Percentiles rank a stretch among this genome's conserved stretches.
These are phyloP conservation scores for Calycina herbarum DNA, from an alignment of 2,329 filamentous ascomycete genomes.

Conservation along the genomic window DNA sequence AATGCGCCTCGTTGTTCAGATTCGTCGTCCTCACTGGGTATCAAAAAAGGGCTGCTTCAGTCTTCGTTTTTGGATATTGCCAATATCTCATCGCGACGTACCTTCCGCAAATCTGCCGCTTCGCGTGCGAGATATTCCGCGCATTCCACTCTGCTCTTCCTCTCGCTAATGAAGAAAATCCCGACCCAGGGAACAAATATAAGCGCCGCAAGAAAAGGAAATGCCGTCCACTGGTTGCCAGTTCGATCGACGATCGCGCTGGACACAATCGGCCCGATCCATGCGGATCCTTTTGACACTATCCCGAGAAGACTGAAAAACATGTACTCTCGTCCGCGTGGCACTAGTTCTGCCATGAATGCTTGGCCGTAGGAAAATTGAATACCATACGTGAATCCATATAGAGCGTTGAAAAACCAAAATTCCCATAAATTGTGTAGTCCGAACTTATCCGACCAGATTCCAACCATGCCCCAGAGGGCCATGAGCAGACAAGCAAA, in stretches of 20 bases:
- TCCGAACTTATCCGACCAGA: slow-evolving; percentile 35
- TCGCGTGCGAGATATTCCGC: slow-evolving; percentile 34
- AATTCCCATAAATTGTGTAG: slow-evolving; percentile 38
- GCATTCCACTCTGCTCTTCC: slow-evolving; percentile 35
- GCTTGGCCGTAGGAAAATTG: slow-evolving; percentile 37
- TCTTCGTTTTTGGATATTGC: background rate
- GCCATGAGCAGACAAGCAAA: slow-evolving; percentile 30
- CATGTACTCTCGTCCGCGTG: slow-evolving; percentile 35
- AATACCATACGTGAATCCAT: slow-evolving; percentile 32
- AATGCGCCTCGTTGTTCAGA: background rate
- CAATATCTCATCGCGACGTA: slow-evolving; percentile 2
- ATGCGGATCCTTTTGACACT: slow-evolving; percentile 36
- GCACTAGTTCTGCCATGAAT: slow-evolving; percentile 37
- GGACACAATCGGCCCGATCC: slow-evolving; percentile 37
- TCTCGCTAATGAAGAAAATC: slow-evolving; percentile 36
- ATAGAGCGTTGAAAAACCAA: slow-evolving; percentile 34
- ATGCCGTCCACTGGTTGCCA: slow-evolving; percentile 34
- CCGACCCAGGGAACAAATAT: slow-evolving; percentile 34
- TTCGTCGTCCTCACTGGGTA: background rate
- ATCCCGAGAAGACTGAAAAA: slow-evolving; percentile 38
- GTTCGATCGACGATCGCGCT: slow-evolving; percentile 36
- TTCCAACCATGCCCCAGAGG: slow-evolving; percentile 36
- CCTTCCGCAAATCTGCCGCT: slow-evolving; percentile 29
- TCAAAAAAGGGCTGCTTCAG: background rate
- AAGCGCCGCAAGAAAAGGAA: slow-evolving; percentile 34